phyloP scores from a whole-genome alignment of 2,329 filamentous ascomycete genomes.

The Dothistroma pini region DNA sequence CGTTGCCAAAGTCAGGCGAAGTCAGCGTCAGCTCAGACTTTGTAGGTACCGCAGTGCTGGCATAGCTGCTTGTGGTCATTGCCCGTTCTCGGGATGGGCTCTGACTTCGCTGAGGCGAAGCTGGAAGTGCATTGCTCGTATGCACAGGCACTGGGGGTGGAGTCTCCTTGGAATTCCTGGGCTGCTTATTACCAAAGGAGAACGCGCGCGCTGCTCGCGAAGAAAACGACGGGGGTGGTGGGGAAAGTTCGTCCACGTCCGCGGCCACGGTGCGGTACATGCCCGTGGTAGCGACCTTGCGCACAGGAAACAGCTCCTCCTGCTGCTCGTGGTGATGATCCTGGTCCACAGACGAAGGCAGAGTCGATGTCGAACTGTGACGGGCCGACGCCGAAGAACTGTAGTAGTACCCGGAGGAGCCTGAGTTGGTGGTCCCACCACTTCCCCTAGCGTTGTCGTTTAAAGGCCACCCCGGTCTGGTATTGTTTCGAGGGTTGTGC shows the following conservation, averaged over 20 bases:
- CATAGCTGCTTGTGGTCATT: conserved; percentile 39
- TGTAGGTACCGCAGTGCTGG: conserved; percentile 38
- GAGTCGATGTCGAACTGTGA: conserved; percentile 53
- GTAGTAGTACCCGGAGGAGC: conserved; percentile 43
- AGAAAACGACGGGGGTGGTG: conserved; percentile 35
- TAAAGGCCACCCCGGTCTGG: conserved; percentile 26
- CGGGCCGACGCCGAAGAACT: conserved; percentile 46
- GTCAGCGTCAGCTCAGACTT: conserved; percentile 29
- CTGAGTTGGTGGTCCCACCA: conserved; percentile 48
- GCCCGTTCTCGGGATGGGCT: conserved; percentile 40
- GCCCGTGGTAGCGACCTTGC: conserved; percentile 38
- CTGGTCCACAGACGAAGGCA: conserved; percentile 53
- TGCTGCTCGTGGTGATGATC: conserved; percentile 34
- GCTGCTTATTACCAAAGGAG: conserved; percentile 48
- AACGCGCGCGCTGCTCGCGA: conserved; percentile 50
- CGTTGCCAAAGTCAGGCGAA: conserved; percentile 32
- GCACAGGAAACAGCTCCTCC: conserved; percentile 33
- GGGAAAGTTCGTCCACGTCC: conserved; percentile 31
- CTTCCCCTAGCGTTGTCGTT: conserved; percentile 42
- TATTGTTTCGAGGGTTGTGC: conserved; percentile 12
- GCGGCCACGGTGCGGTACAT: conserved; percentile 42
- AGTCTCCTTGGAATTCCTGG: conserved; percentile 14
- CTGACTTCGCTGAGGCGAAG: conserved; percentile 8
- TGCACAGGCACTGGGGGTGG: conserved; percentile 20
- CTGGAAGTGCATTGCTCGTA: conserved; percentile 2